Base-by-base conservation (phyloP, 495 filamentous ascomycete species). In the Neurospora sp. region DNA sequence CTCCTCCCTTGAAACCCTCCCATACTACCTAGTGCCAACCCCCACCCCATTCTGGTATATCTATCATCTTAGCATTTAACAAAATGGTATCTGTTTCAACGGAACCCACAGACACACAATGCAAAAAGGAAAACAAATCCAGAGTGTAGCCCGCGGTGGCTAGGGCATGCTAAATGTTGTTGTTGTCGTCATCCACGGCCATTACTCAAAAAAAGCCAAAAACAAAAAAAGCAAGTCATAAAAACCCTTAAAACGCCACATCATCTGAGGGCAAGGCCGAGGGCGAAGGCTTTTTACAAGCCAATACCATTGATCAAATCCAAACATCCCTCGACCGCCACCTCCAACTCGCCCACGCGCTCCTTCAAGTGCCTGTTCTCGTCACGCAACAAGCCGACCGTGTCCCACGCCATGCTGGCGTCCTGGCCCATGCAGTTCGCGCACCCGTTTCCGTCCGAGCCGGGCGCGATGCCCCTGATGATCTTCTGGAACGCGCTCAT, bases 361-460 rank as follows among this genome's bases (percentile, higher is more conserved):
- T 85, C 85, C 82, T 94, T 94, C 66, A 94, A 80, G 8, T 87
- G 87, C 74, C 84, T 85, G 74, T 94, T 95, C 83, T 95, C 92
- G 46, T 90, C 90, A 72, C 91, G 86, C 73, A 95, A 80, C 62
- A 92, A 75, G 5, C 90, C 86, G 39, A 93, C 87, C 14, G 92
- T 89, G 74, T 90, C 85, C 92, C 92, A 91, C 14, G 90, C 91
- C 72, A 92, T 86, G 38, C 89, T 89, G 44, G 88, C 83, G 48
- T 89, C 85, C 73, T 87, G 83, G 3, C 92, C 88, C 77, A 88
- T 78, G 78, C 90, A 92, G 73, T 89, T 92, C 23, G 70, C 73
- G 59, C 90, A 92, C 70, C 84, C 85, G 11, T 82, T 79, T 0
- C 70, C 74, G 3, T 38, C 76, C 8, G 71, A 23, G 40, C 77